Conservation (phyloP, 495 filamentous ascomycete species). For the Neurospora sp. region DNA sequence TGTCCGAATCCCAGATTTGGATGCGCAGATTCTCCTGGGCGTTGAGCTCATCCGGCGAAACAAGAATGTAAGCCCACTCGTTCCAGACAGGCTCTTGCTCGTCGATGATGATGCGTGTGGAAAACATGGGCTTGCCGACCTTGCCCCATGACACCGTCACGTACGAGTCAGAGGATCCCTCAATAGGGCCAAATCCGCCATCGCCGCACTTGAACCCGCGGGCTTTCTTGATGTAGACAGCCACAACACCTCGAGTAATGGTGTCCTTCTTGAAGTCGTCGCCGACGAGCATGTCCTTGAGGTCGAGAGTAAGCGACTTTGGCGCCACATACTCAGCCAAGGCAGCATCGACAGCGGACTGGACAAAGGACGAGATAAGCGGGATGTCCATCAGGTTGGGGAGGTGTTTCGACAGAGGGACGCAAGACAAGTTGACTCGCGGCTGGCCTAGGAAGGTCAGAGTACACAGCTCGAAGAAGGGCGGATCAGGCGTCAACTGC, state of each 20-base stretch:
- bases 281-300: conserved; percentile 64
- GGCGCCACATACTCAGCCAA: conserved; percentile 64
- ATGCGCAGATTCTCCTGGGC: conserved; percentile 57
- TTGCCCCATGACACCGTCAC: conserved; percentile 66
- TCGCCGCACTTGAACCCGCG: conserved; percentile 60
- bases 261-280: conserved; percentile 72
- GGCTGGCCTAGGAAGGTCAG: conserved; percentile 70
- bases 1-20: conserved; percentile 66
- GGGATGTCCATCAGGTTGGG: conserved; percentile 65
- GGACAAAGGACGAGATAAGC: conserved; percentile 60
- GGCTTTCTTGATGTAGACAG: conserved; percentile 52
- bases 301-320: conserved; percentile 57
- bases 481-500: conserved; percentile 61
- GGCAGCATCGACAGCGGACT: conserved; percentile 60
- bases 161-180: conserved; percentile 58
- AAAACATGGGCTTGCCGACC: conserved; percentile 57
- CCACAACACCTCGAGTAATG: conserved; percentile 49
- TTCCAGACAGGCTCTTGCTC: conserved; percentile 59
- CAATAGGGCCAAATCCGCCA: conserved; percentile 40
- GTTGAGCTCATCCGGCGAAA: conserved; percentile 59
- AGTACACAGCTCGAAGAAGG: conserved; percentile 60
- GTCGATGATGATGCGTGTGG: conserved; percentile 51
- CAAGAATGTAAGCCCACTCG: conserved; percentile 54
- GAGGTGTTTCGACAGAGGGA: conserved; percentile 53
- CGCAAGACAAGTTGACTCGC: conserved; percentile 56